Conservation (phyloP, 305 asterid genomes). For the Fraxinus velutina region DNA sequence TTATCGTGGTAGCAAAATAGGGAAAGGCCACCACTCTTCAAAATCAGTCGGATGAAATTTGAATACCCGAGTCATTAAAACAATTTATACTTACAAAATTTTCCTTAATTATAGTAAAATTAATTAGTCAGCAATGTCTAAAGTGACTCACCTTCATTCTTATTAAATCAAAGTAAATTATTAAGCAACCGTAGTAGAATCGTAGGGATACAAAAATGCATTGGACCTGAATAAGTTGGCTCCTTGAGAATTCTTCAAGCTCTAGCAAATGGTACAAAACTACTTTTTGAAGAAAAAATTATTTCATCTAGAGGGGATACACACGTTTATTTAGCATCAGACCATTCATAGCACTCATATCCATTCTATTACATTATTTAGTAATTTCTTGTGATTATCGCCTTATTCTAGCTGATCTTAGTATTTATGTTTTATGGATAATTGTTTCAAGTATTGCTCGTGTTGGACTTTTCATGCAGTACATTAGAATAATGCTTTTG, state of each 20-base stretch:
- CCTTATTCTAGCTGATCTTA: neutral
- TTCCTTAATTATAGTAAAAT: neutral
- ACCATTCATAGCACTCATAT: neutral
- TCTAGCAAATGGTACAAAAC: slow-evolving; percentile 9
- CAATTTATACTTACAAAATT: neutral
- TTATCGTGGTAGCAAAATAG: neutral
- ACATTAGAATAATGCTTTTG: neutral
- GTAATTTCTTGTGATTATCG: neutral
- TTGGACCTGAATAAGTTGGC: neutral
- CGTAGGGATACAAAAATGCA: neutral
- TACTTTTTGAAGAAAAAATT: slow-evolving; percentile 13
- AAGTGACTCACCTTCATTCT: neutral
- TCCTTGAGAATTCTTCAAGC: slow-evolving; percentile 4
- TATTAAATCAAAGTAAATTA: too few relatives aligned
- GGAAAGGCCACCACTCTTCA: neutral
- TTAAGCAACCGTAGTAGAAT: neutral
- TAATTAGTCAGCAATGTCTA: too few relatives aligned
- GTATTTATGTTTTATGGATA: neutral
- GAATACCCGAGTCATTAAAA: too few relatives aligned
- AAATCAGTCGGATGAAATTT: too few relatives aligned
- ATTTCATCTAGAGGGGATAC: neutral
- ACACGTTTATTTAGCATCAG: neutral
- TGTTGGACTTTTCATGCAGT: neutral
- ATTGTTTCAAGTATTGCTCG: neutral
- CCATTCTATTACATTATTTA: too few relatives aligned